These are phyloP conservation scores for Stentor coeruleus DNA, from an alignment of 73 alveolate genomes.

Conservation along the genomic window DNA sequence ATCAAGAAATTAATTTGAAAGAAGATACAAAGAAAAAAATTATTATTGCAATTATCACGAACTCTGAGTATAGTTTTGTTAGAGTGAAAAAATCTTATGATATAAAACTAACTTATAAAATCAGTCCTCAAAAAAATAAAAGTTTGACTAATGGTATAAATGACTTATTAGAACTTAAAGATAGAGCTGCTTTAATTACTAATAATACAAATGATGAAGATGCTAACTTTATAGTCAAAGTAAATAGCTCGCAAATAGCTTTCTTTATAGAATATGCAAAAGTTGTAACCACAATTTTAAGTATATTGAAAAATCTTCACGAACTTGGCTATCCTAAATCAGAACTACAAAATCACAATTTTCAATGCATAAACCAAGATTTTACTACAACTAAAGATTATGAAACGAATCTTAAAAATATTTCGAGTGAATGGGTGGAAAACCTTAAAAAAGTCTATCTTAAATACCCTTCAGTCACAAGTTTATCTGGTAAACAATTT, in stretches of 20 bases:
- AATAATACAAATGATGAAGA: not conserved
- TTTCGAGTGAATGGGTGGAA: not conserved
- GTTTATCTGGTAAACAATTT: slow-evolving; percentile 7
- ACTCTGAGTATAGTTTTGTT: too few species aligned
- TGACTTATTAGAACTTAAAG: not conserved
- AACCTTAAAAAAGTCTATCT: not conserved
- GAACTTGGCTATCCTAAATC: not conserved
- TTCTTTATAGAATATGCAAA: not conserved
- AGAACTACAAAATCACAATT: not conserved
- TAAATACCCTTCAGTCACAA: not conserved
- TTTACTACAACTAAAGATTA: not conserved
- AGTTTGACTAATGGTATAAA: not conserved
- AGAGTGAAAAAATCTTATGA: not conserved
- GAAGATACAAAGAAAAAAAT: too few species aligned
- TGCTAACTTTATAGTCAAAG: not conserved
- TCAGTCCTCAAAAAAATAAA: not conserved
- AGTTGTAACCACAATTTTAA: not conserved
- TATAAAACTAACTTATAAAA: too few species aligned
- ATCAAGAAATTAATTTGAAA: too few species aligned
- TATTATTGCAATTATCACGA: too few species aligned
- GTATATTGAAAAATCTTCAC: not conserved
- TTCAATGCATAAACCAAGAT: not conserved
- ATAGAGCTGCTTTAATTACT: not conserved
- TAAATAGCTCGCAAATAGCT: not conserved
- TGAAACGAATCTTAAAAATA: not conserved